These are phyloP conservation scores for Conticribra guillardii DNA, from an alignment of 108 stramenopile species.

Conservation along the genomic window DNA sequence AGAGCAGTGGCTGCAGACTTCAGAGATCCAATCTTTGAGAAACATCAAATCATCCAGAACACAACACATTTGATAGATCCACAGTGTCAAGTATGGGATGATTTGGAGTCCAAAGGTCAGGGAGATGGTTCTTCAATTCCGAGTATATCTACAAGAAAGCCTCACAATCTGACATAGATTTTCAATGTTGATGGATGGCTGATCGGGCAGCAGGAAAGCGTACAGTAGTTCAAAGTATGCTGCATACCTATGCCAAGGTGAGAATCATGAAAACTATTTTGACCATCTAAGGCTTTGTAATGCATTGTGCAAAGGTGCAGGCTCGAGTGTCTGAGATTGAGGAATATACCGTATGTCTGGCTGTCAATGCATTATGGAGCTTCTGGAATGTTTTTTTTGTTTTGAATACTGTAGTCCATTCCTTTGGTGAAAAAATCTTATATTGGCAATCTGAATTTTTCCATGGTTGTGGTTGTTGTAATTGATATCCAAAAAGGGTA, in stretches of 20 bases:
- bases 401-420: too few species aligned
- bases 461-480: too few species aligned
- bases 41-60: slow-evolving; percentile 14
- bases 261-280: slow-evolving; percentile 16
- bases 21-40: slow-evolving; percentile 17
- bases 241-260: slow-evolving; percentile 17
- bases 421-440: too few species aligned
- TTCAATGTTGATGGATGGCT: slow-evolving; percentile 28
- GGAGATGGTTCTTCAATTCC: slow-evolving; percentile 19
- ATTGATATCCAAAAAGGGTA: too few species aligned
- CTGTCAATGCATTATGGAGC: too few species aligned
- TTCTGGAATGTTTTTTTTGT: too few species aligned
- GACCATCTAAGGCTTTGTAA: too few species aligned
- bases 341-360: too few species aligned
- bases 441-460: too few species aligned
- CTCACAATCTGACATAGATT: slow-evolving; percentile 14
- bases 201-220: slow-evolving; percentile 20
- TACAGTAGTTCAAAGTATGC: slow-evolving; percentile 9
- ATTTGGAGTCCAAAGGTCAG: slow-evolving; percentile 28
- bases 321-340: too few species aligned
- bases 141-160: slow-evolving; percentile 19
- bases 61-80: slow-evolving; percentile 20
- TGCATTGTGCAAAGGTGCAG: too few species aligned
- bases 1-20: slow-evolving; percentile 20
- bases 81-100: slow-evolving; percentile 11